These are phyloP conservation scores for Castanopsis chinensis DNA, from an alignment of 306 rosid species.

Conservation along the genomic window DNA sequence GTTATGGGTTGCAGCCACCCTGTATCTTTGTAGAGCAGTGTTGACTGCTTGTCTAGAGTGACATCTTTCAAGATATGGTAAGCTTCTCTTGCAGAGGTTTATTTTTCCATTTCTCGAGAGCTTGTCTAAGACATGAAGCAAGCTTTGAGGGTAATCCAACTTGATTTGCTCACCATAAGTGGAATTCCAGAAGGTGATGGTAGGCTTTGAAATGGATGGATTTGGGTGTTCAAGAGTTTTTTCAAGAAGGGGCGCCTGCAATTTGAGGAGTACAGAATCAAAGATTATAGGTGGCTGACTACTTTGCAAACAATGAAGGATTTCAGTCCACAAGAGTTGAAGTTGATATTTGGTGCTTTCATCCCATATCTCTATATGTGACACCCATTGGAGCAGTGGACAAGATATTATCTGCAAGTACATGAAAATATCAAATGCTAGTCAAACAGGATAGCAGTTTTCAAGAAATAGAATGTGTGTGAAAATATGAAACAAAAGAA, in stretches of 20 bases:
- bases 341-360: constrained; percentile 30
- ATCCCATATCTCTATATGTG: no score
- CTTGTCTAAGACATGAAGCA: constrained; percentile 65
- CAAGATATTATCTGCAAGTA: no score
- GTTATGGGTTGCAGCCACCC: no score
- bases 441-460: no score
- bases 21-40: no score
- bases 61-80: constrained; percentile 42
- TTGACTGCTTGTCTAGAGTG: neutral
- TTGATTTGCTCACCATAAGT: constrained; percentile 57
- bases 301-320: no score
- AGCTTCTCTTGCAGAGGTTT: constrained; percentile 64
- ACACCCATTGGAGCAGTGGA: no score
- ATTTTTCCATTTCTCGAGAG: constrained; percentile 59
- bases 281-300: constrained; percentile 49
- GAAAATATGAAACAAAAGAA: no score
- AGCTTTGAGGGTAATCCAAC: constrained; percentile 59
- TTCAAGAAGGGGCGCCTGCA: constrained; percentile 48
- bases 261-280: constrained; percentile 59
- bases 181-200: constrained; percentile 73
- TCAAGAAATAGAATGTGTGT: no score
- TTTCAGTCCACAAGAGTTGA: constrained; percentile 46
- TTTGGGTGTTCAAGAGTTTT: constrained; percentile 66
- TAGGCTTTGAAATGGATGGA: constrained; percentile 60
- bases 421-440: no score